Conservation (phyloP, 345 rosid species). For the Murraya paniculata region DNA sequence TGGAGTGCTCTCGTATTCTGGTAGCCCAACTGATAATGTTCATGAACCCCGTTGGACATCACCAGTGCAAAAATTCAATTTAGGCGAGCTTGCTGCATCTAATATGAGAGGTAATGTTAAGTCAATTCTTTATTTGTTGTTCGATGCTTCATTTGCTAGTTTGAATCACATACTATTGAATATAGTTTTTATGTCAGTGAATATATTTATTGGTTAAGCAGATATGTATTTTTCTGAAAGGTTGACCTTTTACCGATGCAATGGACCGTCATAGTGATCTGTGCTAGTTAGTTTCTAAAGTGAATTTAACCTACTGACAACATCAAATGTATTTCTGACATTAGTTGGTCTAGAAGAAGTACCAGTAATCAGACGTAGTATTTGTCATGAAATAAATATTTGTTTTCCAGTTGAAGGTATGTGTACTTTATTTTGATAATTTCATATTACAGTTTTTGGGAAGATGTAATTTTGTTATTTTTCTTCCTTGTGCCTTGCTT, state of each 20-base stretch:
- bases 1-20: constrained; percentile 55
- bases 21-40: constrained; percentile 49
- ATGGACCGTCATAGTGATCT: neutral
- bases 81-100: constrained; percentile 40
- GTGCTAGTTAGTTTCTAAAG: neutral
- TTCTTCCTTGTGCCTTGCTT: neutral
- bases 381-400: neutral
- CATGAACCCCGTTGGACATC: constrained; percentile 65
- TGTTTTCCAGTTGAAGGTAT: neutral
- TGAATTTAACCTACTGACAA: neutral
- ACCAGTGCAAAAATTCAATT: constrained; percentile 41
- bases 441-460: neutral
- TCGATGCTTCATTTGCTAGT: neutral
- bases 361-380: neutral
- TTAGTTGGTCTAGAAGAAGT: neutral
- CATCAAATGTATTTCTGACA: neutral
- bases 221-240: neutral
- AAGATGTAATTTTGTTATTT: neutral
- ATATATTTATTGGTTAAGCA: neutral
- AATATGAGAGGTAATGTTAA: constrained; percentile 40
- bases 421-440: neutral
- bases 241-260: neutral
- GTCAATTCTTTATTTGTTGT: neutral
- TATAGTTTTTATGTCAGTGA: neutral
- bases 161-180: neutral